Percentiles rank a stretch among this genome's conserved stretches.
Evolutionary conservation across 805 yeast genomes (phyloP).

Genomic region (Saturnispora quitensis): DNA sequence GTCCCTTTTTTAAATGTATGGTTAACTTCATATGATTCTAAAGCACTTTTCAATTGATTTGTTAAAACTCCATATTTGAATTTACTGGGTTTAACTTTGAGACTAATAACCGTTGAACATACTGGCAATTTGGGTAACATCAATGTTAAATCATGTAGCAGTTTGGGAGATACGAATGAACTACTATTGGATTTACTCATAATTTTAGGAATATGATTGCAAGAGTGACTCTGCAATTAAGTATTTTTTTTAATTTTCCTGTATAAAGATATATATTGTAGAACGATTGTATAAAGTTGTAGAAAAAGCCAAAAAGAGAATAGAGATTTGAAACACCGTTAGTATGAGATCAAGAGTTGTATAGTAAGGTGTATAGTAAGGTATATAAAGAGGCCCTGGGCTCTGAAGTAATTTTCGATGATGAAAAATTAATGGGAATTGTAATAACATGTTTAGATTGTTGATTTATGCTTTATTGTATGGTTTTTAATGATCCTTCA

Average conservation of each 20-base stretch:
- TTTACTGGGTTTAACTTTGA: not conserved
- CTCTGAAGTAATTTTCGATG: not conserved
- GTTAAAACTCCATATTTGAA: not conserved
- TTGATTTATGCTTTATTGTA: not conserved
- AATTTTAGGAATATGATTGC: no score
- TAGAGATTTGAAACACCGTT: not conserved
- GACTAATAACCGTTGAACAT: not conserved
- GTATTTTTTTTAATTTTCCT: not conserved
- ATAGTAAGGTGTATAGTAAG: not conserved
- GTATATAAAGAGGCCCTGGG: not conserved
- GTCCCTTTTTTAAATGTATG: slow-evolving; percentile 6
- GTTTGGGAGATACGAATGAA: not conserved
- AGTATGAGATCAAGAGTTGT: not conserved
- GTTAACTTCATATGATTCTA: not conserved
- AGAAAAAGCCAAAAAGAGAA: not conserved
- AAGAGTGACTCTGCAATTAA: not conserved
- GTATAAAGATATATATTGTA: not conserved
- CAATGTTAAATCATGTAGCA: not conserved
- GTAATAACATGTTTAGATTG: not conserved
- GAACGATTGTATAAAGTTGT: not conserved
- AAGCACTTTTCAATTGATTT: not conserved
- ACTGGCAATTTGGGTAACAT: not conserved
- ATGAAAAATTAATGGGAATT: not conserved
- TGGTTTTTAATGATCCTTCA: not conserved
- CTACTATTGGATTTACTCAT: not conserved